Evolutionary conservation across 352 stramenopile genomes (phyloP).

Genomic region (Pythium plurisporium): DNA sequence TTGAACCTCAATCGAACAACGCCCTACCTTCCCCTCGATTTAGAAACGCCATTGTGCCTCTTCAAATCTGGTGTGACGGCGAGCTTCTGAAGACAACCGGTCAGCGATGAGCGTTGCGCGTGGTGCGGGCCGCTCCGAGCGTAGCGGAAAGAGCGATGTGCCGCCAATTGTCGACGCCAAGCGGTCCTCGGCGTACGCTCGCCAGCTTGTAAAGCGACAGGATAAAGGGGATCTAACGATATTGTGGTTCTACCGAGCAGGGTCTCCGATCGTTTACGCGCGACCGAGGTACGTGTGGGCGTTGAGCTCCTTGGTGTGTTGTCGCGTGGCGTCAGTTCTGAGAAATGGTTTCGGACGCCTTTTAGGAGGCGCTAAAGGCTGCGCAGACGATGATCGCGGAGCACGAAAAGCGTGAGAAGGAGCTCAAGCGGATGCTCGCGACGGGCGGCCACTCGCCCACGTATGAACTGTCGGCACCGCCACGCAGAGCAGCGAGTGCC

Average conservation of each 20-base stretch:
- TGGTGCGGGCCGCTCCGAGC: no score
- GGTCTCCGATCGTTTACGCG: constrained; percentile 42
- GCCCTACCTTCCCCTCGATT: no score
- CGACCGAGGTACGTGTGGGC: constrained; percentile 40
- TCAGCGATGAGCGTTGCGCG: no score
- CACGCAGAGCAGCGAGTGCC: neutral
- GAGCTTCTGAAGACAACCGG: no score
- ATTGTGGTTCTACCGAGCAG: constrained; percentile 13
- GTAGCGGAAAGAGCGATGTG: neutral
- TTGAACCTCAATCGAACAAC: no score
- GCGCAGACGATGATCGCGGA: constrained; percentile 55
- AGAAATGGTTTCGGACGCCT: no score
- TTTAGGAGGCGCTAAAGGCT: constrained; percentile 49
- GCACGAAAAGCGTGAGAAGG: constrained; percentile 57
- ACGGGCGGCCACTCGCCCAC: constrained; percentile 30
- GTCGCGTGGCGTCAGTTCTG: no score
- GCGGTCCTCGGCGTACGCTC: neutral
- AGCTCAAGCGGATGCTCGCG: constrained; percentile 48
- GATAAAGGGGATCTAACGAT: no score
- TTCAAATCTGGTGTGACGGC: no score
- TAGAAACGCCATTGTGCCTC: no score
- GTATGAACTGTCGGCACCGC: constrained; percentile 13
- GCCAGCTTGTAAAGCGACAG: no score
- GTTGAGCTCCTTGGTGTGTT: no score
- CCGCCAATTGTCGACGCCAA: neutral